Conservation (phyloP, 1,139 yeast genomes). For the Debaryomyces coudertii region DNA sequence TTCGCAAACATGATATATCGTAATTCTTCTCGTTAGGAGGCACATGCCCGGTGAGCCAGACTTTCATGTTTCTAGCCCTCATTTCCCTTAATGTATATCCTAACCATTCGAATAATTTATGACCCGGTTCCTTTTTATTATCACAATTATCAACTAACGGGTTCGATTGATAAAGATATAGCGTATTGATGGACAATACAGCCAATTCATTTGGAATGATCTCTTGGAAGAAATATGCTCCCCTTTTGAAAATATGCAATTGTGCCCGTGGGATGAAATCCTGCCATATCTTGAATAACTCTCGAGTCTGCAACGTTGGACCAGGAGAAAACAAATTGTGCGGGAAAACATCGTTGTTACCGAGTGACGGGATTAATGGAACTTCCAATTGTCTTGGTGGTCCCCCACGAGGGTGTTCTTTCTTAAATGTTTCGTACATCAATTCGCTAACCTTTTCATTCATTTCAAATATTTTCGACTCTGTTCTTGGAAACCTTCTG, state of each 20-base stretch:
- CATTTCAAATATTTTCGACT: constrained; percentile 67
- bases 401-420: constrained; percentile 37
- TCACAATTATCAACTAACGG: constrained; percentile 86
- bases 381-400: constrained; percentile 48
- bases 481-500: constrained; percentile 70
- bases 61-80: constrained; percentile 76
- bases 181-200: constrained; percentile 73
- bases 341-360: constrained; percentile 88
- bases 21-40: constrained; percentile 82
- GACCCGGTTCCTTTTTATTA: constrained; percentile 73
- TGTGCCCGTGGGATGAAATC: constrained; percentile 77
- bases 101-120: constrained; percentile 74
- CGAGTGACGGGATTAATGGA: constrained; percentile 69
- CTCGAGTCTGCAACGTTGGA: constrained; percentile 82
- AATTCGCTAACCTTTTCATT: constrained; percentile 61
- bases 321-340: constrained; percentile 84
- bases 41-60: constrained; percentile 86
- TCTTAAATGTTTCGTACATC: constrained; percentile 53
- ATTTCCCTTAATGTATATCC: constrained; percentile 74
- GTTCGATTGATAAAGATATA: constrained; percentile 73
- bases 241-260: constrained; percentile 71
- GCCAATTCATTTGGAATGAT: constrained; percentile 80
- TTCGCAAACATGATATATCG: constrained; percentile 71
- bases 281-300: constrained; percentile 72
- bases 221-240: constrained; percentile 74